phyloP scores from a whole-genome alignment of 176 grass and related monocot species.

The Triticum urartu region DNA sequence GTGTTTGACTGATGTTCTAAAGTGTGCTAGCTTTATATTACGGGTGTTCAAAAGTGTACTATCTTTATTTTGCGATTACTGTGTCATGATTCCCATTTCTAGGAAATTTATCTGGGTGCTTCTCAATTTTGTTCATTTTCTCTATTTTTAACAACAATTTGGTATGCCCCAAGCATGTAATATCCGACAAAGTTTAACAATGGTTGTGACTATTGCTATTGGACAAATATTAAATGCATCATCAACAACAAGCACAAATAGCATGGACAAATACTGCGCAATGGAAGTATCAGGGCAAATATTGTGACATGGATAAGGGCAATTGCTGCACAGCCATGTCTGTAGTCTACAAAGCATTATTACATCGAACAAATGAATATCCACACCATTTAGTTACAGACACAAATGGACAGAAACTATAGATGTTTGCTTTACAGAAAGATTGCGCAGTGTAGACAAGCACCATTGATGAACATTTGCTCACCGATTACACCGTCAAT shows the following conservation, averaged over 20 bases:
- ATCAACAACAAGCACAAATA: too few species aligned
- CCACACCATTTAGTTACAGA: constrained; percentile 32
- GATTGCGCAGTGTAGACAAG: constrained; percentile 19
- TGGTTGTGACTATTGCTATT: too few species aligned
- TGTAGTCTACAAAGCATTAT: background rate
- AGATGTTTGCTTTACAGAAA: constrained; percentile 36
- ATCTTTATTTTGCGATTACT: constrained; percentile 20
- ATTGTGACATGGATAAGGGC: background rate
- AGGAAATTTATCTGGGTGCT: background rate
- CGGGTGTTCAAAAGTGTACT: background rate
- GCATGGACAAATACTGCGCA: too few species aligned
- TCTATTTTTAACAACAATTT: background rate
- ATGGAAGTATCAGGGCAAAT: background rate
- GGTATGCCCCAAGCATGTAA: background rate
- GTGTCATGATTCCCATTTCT: background rate
- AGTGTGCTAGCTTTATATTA: constrained; percentile 1
- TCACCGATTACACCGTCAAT: background rate
- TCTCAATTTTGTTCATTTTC: too few species aligned
- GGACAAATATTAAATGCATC: too few species aligned
- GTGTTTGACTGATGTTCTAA: constrained; percentile 10
- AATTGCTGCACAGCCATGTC: background rate
- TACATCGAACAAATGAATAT: constrained; percentile 43
- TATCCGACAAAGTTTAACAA: background rate
- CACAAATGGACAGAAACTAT: constrained; percentile 4
- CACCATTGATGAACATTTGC: constrained; percentile 30